Base-by-base conservation (phyloP, 257 asterid genomes). In the Jaltomata sinuosa region DNA sequence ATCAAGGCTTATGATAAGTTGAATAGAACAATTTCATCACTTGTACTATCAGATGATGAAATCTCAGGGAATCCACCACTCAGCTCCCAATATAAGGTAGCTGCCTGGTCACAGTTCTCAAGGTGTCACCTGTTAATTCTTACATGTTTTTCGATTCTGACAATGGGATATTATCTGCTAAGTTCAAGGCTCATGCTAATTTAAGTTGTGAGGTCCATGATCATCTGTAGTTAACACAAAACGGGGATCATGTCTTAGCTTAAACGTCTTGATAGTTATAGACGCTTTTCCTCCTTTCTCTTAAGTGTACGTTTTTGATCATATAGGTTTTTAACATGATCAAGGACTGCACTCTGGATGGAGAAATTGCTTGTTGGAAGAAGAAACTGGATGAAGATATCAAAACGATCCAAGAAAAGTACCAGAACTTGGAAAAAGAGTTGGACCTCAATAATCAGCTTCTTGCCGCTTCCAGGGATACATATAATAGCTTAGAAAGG, bases 291-390 rank as follows among this genome's bases (percentile, higher is more conserved):
- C 55, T 12, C 59, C 29, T 81, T 45, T 47, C 87, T 84, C 79
- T 12, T 36, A 55, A 79, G 53, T 50, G 52, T n/a, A n/a, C n/a
- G n/a, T n/a, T n/a, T n/a, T n/a, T n/a, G n/a, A n/a, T n/a, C n/a
- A n/a, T n/a, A n/a, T 25, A 42, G 34, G 16, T 81, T 64, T 86
- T 90, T 40, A 86, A 86, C 87, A 87, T 92, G 92, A 80, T 87
- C 85, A 89, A 96, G 99, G 98, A 87, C 83, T 83, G 74, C 67
- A 92, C 90, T 81, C 87, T 94, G 91, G 96, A 93, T 77, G 91
- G 87, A 86, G 95, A 92, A 81, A 91, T 95, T 85, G 93, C 97
- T 87, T 84, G 84, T 86, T 93, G 99, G 98, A 94, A 93, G 93
- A 91, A 88, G 89, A 85, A 91, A 85, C 82, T 91, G 91, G 94